Percentiles rank a stretch among this genome's conserved stretches.
These are phyloP conservation scores for Protomyces pachydermus DNA, from an alignment of 1,139 yeast genomes.

Conservation along the genomic window DNA sequence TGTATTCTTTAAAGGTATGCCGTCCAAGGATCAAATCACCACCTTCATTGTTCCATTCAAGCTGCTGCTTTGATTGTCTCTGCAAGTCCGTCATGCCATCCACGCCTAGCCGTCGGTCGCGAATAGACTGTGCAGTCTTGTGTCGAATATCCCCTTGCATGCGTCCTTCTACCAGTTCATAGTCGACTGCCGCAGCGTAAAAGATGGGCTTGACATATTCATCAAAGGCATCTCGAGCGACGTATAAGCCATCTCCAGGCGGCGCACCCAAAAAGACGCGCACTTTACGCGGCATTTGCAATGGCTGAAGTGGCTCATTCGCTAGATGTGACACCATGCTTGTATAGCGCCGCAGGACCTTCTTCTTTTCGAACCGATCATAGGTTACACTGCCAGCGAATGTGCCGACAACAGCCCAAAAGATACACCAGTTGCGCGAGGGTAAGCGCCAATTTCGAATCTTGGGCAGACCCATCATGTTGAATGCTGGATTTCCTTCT, in stretches of 20 bases:
- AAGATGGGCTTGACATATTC: slow-evolving; percentile 76
- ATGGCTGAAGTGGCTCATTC: slow-evolving; percentile 40
- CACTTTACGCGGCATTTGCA: slow-evolving; percentile 66
- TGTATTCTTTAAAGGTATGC: slow-evolving; percentile 90
- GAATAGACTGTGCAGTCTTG: slow-evolving; percentile 73
- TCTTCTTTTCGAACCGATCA: slow-evolving; percentile 69
- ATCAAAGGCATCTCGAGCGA: slow-evolving; percentile 67
- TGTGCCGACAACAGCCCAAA: slow-evolving; percentile 66
- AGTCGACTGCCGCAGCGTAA: slow-evolving; percentile 82
- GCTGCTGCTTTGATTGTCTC: slow-evolving; percentile 29
- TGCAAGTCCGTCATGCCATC: slow-evolving; percentile 19
- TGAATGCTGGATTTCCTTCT: slow-evolving; percentile 66
- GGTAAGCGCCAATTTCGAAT: slow-evolving; percentile 49
- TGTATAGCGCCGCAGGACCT: slow-evolving; percentile 64
- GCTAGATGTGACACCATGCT: slow-evolving; percentile 53
- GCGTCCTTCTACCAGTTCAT: slow-evolving; percentile 62
- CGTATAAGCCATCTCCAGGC: slow-evolving; percentile 84
- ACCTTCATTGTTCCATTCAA: slow-evolving; percentile 40
- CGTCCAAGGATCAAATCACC: slow-evolving; percentile 91
- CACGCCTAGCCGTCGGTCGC: slow-evolving; percentile 51
- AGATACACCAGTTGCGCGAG: slow-evolving; percentile 87
- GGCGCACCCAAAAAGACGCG: slow-evolving; percentile 90
- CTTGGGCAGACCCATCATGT: slow-evolving; percentile 62
- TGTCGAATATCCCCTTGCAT: slow-evolving; percentile 87
- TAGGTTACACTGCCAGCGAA: slow-evolving; percentile 69